These are phyloP conservation scores for Chlamydomonas incerta DNA, from an alignment of 139 green algal species.

Conservation along the genomic window DNA sequence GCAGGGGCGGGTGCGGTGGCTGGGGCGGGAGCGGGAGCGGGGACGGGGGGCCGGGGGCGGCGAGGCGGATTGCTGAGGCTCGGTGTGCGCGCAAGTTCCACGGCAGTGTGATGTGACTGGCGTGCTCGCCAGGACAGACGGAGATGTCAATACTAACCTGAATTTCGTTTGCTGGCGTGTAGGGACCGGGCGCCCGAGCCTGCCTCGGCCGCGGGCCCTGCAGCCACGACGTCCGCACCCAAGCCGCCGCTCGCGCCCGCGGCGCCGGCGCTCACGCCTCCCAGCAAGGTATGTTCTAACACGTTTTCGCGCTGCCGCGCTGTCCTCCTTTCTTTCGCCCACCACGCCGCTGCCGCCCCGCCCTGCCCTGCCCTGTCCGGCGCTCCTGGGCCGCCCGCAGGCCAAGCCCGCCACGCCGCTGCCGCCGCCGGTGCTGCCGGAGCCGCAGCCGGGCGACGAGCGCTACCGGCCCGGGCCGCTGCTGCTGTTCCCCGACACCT, in stretches of 20 bases:
- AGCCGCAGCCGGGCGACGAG: background rate
- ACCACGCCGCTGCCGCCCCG: no score
- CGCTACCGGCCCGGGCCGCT: slow-evolving; percentile 60
- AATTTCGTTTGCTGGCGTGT: background rate
- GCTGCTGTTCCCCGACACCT: slow-evolving; percentile 84
- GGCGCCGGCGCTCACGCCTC: background rate
- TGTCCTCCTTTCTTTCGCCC: no score
- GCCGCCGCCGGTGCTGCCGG: background rate
- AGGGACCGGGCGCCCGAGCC: background rate
- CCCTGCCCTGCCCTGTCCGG: no score
- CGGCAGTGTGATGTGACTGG: no score
- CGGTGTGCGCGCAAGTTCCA: no score
- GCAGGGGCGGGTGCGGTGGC: background rate
- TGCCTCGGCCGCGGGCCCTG: background rate
- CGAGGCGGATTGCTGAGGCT: no score
- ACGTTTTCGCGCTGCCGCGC: no score
- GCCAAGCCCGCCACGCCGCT: background rate
- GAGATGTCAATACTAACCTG: no score
- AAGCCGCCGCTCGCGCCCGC: no score
- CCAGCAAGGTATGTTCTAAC: background rate
- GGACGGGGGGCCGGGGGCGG: background rate
- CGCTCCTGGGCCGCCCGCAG: background rate
- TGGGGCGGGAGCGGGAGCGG: background rate
- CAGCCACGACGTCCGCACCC: no score
- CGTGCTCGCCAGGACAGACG: no score